A percentile compares a stretch with the other conserved stretches of the same genome.
phyloP scores from a whole-genome alignment of 2,329 filamentous ascomycete genomes.

The Penicillium crustosum region DNA sequence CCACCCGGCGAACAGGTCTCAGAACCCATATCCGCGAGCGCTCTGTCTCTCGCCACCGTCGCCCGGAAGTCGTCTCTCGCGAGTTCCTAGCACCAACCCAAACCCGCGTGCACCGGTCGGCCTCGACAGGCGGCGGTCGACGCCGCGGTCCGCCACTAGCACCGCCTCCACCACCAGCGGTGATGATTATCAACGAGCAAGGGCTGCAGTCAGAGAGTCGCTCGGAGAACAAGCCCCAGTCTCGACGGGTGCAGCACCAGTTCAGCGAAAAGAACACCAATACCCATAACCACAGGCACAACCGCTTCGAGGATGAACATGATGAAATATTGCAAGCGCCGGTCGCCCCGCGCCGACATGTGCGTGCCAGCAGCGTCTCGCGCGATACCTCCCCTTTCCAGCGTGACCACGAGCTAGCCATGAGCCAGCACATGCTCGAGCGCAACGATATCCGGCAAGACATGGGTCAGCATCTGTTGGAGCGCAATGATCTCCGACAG shows the following conservation, averaged over 20 bases:
- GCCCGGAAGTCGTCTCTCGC: conserved; percentile 18
- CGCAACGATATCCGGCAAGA: conserved; percentile 32
- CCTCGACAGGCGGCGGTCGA: conserved; percentile 37
- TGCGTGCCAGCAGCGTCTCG: conserved; percentile 25
- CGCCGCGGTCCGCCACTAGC: conserved; percentile 16
- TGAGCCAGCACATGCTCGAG: conserved; percentile 38
- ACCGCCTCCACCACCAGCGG: conserved; percentile 16
- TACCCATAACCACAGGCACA: neutral
- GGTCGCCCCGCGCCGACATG: conserved; percentile 14
- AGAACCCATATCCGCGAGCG: conserved; percentile 28
- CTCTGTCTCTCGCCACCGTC: conserved; percentile 36
- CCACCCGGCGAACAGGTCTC: conserved; percentile 27
- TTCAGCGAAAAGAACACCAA: conserved; percentile 10
- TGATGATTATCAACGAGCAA: conserved; percentile 40
- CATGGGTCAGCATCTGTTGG: conserved; percentile 36
- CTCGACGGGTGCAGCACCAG: conserved; percentile 23
- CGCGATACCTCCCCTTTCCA: conserved; percentile 29
- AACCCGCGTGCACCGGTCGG: conserved; percentile 33
- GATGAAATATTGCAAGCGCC: neutral
- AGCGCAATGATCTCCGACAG: conserved; percentile 35
- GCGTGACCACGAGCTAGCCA: conserved; percentile 37
- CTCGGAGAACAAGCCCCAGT: conserved; percentile 30
- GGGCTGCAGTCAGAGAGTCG: conserved; percentile 27
- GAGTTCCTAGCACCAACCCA: conserved; percentile 29
- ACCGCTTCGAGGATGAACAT: conserved; percentile 31